Percentiles rank a stretch among this genome's conserved stretches.
phyloP scores from a whole-genome alignment of 306 rosid genomes.

The Abrus pulchellus region DNA sequence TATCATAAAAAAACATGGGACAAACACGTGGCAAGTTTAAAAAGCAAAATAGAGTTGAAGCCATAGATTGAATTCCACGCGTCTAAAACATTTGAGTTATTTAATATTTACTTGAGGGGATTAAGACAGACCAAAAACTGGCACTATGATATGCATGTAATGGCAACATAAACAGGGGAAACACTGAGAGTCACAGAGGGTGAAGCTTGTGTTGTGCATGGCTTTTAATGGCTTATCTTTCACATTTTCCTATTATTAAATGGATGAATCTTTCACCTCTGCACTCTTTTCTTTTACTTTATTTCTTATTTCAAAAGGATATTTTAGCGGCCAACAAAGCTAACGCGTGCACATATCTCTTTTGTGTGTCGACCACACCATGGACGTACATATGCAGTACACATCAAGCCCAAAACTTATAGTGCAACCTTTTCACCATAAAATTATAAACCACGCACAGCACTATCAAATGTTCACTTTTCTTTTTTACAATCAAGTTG shows the following conservation, averaged over 20 bases:
- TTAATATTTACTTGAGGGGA: background rate
- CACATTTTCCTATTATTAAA: background rate
- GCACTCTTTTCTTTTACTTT: background rate
- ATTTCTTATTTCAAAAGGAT: constrained; percentile 12
- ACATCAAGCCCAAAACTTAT: constrained; percentile 15
- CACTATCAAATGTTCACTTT: background rate
- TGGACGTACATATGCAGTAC: constrained; percentile 60
- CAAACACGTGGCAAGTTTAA: background rate
- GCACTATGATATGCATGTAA: constrained; percentile 21
- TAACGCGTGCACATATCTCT: constrained; percentile 46
- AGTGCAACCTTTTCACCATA: constrained; percentile 23
- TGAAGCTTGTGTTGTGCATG: background rate
- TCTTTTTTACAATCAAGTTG: background rate
- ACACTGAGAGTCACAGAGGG: background rate
- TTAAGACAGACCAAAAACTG: constrained; percentile 2
- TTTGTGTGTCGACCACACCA: constrained; percentile 14
- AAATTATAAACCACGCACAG: constrained; percentile 29
- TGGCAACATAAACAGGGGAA: constrained; percentile 27
- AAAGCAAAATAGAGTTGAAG: background rate
- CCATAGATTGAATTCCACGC: no score
- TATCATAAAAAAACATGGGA: no score
- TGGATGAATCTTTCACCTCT: background rate
- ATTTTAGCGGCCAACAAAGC: constrained; percentile 47
- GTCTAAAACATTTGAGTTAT: background rate
- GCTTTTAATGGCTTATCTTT: background rate